A percentile compares a stretch with the other conserved stretches of the same genome.
Evolutionary conservation across 2,329 filamentous ascomycete genomes (phyloP).

Genomic region (Trichoderma sp.): DNA sequence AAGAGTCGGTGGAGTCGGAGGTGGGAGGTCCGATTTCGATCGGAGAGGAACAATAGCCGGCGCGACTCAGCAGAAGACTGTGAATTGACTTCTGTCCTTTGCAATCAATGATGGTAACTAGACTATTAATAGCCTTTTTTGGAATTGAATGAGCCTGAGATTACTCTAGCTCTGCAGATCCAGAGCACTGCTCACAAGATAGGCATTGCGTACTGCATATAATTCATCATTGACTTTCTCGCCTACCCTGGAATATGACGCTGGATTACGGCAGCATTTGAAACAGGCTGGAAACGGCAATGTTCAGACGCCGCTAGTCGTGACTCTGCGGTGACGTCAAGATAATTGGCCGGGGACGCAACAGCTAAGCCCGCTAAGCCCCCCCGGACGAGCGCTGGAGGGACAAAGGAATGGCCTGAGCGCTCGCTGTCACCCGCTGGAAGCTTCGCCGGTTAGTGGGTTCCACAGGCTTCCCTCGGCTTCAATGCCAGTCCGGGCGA

Average conservation of each 20-base stretch:
- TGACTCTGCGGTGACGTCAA: constrained; percentile 14
- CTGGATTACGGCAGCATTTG: background rate
- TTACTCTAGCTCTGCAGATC: constrained; percentile 2
- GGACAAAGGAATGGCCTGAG: background rate
- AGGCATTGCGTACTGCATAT: background rate
- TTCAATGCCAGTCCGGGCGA: background rate
- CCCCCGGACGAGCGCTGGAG: background rate
- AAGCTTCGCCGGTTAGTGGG: background rate
- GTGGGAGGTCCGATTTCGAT: background rate
- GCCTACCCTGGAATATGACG: constrained; percentile 6
- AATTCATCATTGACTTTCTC: background rate
- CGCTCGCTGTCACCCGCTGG: background rate
- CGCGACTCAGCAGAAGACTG: background rate
- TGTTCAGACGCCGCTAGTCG: background rate
- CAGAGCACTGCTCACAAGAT: background rate
- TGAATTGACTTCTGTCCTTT: background rate
- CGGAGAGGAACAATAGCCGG: background rate
- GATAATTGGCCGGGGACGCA: background rate
- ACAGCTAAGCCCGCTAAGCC: background rate
- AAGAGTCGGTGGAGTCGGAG: constrained; percentile 2
- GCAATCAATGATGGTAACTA: background rate
- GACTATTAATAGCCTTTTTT: background rate
- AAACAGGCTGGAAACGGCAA: background rate
- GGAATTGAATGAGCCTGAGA: background rate
- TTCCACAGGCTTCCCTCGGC: constrained; percentile 11